These are phyloP conservation scores for Gynostemma pentaphyllum DNA, from an alignment of 306 rosid species.

Conservation along the genomic window DNA sequence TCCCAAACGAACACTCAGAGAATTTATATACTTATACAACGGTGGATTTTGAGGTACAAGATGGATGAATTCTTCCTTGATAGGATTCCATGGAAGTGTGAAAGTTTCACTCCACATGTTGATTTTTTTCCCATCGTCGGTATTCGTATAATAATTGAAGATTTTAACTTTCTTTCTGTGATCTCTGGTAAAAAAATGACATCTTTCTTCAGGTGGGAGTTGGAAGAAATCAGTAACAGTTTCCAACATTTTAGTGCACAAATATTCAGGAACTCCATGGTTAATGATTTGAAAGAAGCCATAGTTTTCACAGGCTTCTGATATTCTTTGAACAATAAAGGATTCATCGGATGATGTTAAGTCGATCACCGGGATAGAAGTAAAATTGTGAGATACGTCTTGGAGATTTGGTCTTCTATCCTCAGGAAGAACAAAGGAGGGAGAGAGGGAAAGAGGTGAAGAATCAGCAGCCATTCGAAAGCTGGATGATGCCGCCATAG, in stretches of 20 bases:
- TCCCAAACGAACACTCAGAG: too few relatives aligned
- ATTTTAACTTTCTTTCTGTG: conserved; percentile 19
- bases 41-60: conserved; percentile 24
- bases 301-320: conserved; percentile 35
- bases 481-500: conserved; percentile 20
- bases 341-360: conserved; percentile 7
- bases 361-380: conserved; percentile 40
- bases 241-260: conserved; percentile 22
- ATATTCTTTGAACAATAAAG: conserved; percentile 15
- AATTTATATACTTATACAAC: conserved; percentile 17
- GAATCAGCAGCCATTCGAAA: conserved; percentile 19
- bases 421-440: conserved; percentile 27
- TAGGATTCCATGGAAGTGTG: conserved; percentile 27
- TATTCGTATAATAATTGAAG: conserved; percentile 17
- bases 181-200: conserved; percentile 18
- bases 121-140: conserved; percentile 15
- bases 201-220: conserved; percentile 23
- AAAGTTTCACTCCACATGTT: conserved; percentile 43
- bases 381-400: conserved; percentile 13
- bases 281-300: conserved; percentile 39
- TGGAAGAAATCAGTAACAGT: conserved; percentile 24
- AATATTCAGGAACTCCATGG: conserved; percentile 32
- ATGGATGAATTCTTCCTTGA: conserved; percentile 8
- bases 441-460: conserved; percentile 16
- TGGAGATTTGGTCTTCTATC: conserved; percentile 31